phyloP scores from a whole-genome alignment of 805 yeast genomes.

The Blastobotrys muscicola region DNA sequence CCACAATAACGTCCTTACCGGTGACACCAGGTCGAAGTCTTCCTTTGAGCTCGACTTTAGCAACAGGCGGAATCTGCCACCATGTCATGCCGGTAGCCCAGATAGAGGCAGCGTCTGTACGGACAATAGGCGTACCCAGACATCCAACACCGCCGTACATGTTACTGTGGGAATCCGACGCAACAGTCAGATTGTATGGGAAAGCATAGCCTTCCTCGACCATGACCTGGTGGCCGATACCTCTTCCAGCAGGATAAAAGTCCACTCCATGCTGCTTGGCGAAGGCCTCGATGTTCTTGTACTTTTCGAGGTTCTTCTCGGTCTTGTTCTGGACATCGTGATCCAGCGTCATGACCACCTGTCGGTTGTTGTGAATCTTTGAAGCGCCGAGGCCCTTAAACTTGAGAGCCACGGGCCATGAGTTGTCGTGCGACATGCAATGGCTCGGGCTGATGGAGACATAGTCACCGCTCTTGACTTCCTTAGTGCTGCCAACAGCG shows the following conservation, averaged over 20 bases:
- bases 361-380: constrained; percentile 71
- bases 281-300: constrained; percentile 77
- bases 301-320: constrained; percentile 82
- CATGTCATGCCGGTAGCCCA: constrained; percentile 99
- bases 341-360: constrained; percentile 92
- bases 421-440: constrained; percentile 98
- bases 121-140: constrained; percentile 92
- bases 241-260: constrained; percentile 97
- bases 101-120: constrained; percentile 98
- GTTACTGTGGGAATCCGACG: constrained; percentile 95
- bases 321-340: constrained; percentile 95
- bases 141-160: constrained; percentile 97
- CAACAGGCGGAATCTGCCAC: constrained; percentile 99
- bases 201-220: constrained; percentile 98
- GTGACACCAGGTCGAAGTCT: constrained; percentile 76
- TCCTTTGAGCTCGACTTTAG: constrained; percentile 80
- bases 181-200: constrained; percentile 87
- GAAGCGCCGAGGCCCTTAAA: constrained; percentile 92
- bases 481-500: constrained; percentile 79
- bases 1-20: constrained; percentile 95
- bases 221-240: constrained; percentile 99
- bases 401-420: constrained; percentile 98
- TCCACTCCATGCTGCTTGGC: constrained; percentile 88
- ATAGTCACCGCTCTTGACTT: constrained; percentile 84
- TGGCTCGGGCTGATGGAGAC: constrained; percentile 92